phyloP scores from a whole-genome alignment of 2,329 filamentous ascomycete species.

The Xylaria sp. region DNA sequence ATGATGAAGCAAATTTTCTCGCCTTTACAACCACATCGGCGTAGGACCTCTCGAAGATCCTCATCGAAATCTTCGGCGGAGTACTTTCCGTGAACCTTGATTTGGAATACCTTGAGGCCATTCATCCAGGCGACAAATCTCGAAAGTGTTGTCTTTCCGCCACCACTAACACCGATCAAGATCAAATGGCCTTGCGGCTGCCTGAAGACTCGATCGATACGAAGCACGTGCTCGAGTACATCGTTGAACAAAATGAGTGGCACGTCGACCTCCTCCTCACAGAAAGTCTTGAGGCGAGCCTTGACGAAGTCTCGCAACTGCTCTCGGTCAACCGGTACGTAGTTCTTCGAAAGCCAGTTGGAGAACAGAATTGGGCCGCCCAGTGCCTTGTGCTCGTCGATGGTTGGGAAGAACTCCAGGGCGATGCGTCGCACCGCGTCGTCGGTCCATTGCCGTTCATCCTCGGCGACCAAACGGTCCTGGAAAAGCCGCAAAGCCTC shows the following conservation, averaged over 20 bases:
- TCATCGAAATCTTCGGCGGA: conserved; percentile 99
- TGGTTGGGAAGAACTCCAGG: conserved; percentile 89
- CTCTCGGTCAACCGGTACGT: conserved; percentile 93
- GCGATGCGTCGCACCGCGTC: conserved; percentile 86
- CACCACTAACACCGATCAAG: conserved; percentile 96
- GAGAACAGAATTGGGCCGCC: conserved; percentile 96
- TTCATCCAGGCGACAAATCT: conserved; percentile 99
- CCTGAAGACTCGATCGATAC: conserved; percentile 97
- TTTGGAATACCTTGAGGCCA: conserved; percentile 97
- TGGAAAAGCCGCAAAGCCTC: conserved; percentile 96
- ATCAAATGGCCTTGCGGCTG: conserved; percentile 98
- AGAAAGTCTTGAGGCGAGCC: conserved; percentile 95
- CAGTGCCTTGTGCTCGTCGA: conserved; percentile 86
- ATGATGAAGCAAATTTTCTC: conserved; percentile 99
- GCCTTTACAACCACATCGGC: conserved; percentile 93
- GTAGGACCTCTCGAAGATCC: conserved; percentile 89
- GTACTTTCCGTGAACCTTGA: conserved; percentile 99
- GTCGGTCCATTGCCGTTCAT: conserved; percentile 94
- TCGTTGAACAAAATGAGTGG: conserved; percentile 99
- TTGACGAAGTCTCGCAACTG: conserved; percentile 97
- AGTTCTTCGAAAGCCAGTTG: conserved; percentile 99
- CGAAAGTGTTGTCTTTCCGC: conserved; percentile 96
- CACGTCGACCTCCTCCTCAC: conserved; percentile 98
- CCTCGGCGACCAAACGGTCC: conserved; percentile 91
- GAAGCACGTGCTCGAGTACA: conserved; percentile 94